These are phyloP conservation scores for Plasmodium gallinaceum DNA, from an alignment of 169 alveolate genomes.

Conservation along the genomic window DNA sequence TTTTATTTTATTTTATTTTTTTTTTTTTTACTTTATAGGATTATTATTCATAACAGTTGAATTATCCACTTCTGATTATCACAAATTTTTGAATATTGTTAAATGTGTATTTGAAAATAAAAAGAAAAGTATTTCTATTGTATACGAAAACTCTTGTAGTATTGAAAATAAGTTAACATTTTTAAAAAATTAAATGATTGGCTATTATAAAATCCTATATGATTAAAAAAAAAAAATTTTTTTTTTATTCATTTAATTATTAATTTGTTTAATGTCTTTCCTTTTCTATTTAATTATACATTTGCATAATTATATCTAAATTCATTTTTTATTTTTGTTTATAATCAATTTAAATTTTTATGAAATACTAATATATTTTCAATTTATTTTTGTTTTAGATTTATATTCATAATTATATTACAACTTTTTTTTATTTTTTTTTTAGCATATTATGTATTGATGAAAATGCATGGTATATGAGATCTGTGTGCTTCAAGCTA, in stretches of 20 bases:
- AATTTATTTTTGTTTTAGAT: no score
- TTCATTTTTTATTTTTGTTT: slow-evolving; percentile 7
- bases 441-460: slow-evolving; percentile 57
- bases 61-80: slow-evolving; percentile 51
- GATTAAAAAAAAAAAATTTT: no score
- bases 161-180: slow-evolving; percentile 42
- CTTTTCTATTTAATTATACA: no score
- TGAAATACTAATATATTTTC: no score
- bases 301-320: slow-evolving; percentile 1
- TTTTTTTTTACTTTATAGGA: slow-evolving; percentile 13
- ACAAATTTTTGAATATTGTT: slow-evolving; percentile 55
- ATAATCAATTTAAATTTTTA: no score
- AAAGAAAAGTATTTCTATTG: slow-evolving; percentile 33
- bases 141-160: slow-evolving; percentile 58
- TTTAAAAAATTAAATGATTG: background rate
- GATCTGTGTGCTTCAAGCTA: slow-evolving; percentile 56
- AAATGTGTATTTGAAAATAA: slow-evolving; percentile 49
- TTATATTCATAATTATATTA: no score
- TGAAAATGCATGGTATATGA: slow-evolving; percentile 34
- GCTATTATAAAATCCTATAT: background rate
- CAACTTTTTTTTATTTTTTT: slow-evolving; percentile 9
- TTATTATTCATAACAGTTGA: slow-evolving; percentile 48
- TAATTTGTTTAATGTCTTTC: no score
- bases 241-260: no score
- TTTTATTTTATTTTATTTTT: slow-evolving; percentile 1